Evolutionary conservation across 2,329 filamentous ascomycete genomes (phyloP), one percentile per base, ranked within the genome.

Genomic region (Cercospora zeae-maydis): DNA sequence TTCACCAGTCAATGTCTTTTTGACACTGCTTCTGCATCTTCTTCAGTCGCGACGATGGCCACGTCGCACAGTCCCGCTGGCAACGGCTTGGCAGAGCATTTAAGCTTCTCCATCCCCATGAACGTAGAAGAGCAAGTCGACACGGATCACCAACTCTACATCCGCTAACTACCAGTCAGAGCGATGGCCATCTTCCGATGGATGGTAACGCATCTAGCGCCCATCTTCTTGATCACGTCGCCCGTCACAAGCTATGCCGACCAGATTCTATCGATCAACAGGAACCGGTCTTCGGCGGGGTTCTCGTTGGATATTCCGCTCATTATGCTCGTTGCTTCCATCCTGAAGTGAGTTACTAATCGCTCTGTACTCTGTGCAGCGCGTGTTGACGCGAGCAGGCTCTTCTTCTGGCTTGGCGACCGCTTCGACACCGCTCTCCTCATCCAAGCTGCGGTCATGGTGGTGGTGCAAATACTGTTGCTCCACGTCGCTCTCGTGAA

Each of bases 281-380:
- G 81, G 67, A 82, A 76, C 62, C 81, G 83, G 69, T 84, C 79
- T 61, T 87, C 85, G 3, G 83, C 82, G 34, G 86, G 86, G 33
- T 88, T 88, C 75, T 88, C 85, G 14, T 78, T 88, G 68, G 86
- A 88, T 71, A 87, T 88, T 37, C 86, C 86, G 14, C 75, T 88
- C 69, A 88, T 88, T 67, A 88, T 88, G 86, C 83, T 88, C 16
- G 79, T 86, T 61, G 82, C 86, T 34, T 87, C 84, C 37, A 86
- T 88, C 62, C 73, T 87, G 16, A 88, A 88, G 83, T 85, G 73
- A 69, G 72, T 61, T 10, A 27, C 36, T 6, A 14, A 19, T n/a
- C 4, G 16, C 11, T 34, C 31, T 53, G 7, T 11, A 14, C 1
- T 16, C 10, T 53, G 49, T 9, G n/a, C 27, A 56, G 21, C 33